A percentile compares a stretch with the other conserved stretches of the same genome.
Conservation (phyloP, 2,329 filamentous ascomycete genomes). For the Monosporascus sp. region DNA sequence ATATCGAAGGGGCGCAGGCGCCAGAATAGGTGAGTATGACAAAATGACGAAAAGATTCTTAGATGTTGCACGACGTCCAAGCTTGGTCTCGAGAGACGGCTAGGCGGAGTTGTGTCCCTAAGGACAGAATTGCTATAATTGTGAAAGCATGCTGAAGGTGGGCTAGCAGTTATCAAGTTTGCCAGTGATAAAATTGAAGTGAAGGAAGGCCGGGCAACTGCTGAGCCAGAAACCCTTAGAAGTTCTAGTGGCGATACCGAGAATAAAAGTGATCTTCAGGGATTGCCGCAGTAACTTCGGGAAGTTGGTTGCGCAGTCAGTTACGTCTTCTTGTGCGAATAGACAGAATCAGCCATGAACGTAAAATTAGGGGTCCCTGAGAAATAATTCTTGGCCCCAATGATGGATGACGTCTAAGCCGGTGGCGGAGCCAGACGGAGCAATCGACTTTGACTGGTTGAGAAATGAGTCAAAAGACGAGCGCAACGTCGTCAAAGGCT, state of each 20-base stretch:
- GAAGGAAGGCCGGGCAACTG: not conserved
- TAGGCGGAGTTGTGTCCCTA: slow-evolving; percentile 31
- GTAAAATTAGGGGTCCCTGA: no score
- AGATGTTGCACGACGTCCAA: slow-evolving; percentile 15
- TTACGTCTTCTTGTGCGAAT: not conserved
- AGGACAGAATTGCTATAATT: slow-evolving; percentile 36
- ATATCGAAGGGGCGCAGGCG: slow-evolving; percentile 1
- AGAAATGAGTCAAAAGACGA: not conserved
- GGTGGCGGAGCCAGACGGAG: not conserved
- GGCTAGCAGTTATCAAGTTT: slow-evolving; percentile 6
- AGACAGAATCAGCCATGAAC: not conserved
- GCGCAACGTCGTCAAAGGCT: not conserved
- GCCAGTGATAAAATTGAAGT: slow-evolving; percentile 2
- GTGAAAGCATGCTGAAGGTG: slow-evolving; percentile 19
- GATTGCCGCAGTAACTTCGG: not conserved
- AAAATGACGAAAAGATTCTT: slow-evolving; percentile 5
- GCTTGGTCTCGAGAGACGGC: slow-evolving; percentile 16
- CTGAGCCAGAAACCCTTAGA: not conserved
- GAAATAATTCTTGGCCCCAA: not conserved
- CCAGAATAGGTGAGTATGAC: not conserved
- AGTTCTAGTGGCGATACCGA: slow-evolving; percentile 1
- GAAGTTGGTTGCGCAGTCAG: not conserved
- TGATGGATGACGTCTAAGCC: not conserved
- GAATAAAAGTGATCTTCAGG: not conserved
- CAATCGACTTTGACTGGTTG: not conserved